phyloP scores from a whole-genome alignment of 1,284 basidiomycete genomes.

The Singerocomus inundabilis region DNA sequence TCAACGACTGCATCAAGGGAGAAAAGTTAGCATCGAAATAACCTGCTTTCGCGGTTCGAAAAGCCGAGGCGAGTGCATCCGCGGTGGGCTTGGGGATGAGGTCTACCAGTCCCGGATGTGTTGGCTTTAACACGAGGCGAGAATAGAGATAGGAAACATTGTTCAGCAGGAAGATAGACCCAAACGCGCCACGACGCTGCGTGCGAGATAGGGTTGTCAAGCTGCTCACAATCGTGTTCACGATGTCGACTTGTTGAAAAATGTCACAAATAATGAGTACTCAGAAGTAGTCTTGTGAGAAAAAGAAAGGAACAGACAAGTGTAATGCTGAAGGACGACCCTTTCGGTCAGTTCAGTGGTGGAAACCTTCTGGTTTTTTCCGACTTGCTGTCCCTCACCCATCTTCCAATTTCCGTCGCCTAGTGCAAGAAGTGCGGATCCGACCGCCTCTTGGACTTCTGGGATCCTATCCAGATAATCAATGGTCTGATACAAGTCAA shows the following conservation, averaged over 20 bases:
- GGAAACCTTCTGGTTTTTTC: slow-evolving; percentile 43
- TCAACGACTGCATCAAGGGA: slow-evolving; percentile 67
- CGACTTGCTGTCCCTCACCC: slow-evolving; percentile 73
- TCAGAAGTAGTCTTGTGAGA: neutral
- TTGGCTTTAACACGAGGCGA: slow-evolving; percentile 52
- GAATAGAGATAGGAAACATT: slow-evolving; percentile 68
- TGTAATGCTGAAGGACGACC: slow-evolving; percentile 68
- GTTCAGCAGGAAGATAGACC: slow-evolving; percentile 75
- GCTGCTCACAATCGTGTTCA: slow-evolving; percentile 57
- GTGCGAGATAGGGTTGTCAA: slow-evolving; percentile 60
- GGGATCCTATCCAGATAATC: slow-evolving; percentile 68
- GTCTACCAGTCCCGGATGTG: slow-evolving; percentile 41
- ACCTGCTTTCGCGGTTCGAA: slow-evolving; percentile 73
- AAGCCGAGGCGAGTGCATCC: slow-evolving; percentile 62
- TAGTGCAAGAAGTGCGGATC: slow-evolving; percentile 59
- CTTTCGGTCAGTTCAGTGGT: slow-evolving; percentile 53
- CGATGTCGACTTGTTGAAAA: slow-evolving; percentile 58
- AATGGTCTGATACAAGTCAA: slow-evolving; percentile 47
- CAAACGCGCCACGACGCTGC: slow-evolving; percentile 64
- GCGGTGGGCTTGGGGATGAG: slow-evolving; percentile 60
- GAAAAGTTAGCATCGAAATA: slow-evolving; percentile 82
- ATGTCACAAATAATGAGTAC: neutral
- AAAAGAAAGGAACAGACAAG: slow-evolving; percentile 46
- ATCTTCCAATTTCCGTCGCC: slow-evolving; percentile 88
- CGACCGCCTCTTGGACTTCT: slow-evolving; percentile 63